Base-by-base conservation (phyloP, 2,329 filamentous ascomycete species). In the Pseudofabraea citricarpa region DNA sequence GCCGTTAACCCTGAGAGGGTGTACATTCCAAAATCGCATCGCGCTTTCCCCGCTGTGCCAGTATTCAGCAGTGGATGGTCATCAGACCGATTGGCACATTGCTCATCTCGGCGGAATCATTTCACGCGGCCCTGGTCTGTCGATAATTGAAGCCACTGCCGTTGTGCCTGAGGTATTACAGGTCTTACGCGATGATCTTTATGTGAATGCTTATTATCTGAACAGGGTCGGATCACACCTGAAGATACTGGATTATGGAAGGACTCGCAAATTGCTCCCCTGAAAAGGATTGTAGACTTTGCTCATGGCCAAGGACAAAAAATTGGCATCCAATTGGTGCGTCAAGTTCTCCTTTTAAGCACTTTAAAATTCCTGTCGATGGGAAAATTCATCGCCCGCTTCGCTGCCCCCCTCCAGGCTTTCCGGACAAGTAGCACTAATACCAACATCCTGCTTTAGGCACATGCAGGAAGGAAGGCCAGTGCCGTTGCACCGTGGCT, bases 191-290 rank as follows among this genome's bases (percentile, higher is more conserved):
- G n/a, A n/a, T n/a, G n/a, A n/a, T n/a, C n/a, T n/a, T n/a, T n/a
- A n/a, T n/a, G n/a, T n/a, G n/a, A n/a, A n/a, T n/a, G n/a, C n/a
- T n/a, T n/a, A n/a, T n/a, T n/a, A n/a, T n/a, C n/a, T n/a, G n/a
- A n/a, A n/a, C n/a, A n/a, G n/a, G 90, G 90, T 21, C 79, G 90
- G 43, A 95, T 95, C 69, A 85, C 86, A 1, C 88, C 89, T 1
- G 74, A 90, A 61, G 87, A 91, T 61, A 67, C 71, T 10, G 89
- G 90, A 1, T 67, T 96, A 6, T 96, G 90, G 90, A 74, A 85
- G 49, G 90, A 95, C 62, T 80, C 75, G 24, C 90, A 96, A 63
- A 83, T 90, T 47, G 82, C 75, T 3, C 48, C 48, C 13, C 67
- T 94, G 45, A 77, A 74, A 59, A 75, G 77, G 46, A 75, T 91